Evolutionary conservation across 2,329 filamentous ascomycete species (phyloP).

Genomic region (Calonectria multiphialidica): DNA sequence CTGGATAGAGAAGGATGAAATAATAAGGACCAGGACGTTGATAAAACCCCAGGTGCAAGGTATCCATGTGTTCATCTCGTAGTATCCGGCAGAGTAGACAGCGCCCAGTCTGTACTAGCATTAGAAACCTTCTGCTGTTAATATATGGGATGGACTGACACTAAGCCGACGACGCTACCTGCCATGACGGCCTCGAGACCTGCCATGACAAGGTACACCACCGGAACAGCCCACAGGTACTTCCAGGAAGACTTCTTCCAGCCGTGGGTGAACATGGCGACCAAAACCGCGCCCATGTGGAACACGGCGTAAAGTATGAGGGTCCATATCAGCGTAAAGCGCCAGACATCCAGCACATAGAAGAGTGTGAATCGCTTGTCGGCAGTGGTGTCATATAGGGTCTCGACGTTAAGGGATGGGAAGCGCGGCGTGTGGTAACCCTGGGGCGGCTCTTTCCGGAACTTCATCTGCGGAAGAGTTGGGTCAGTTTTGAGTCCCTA

Average conservation of each 20-base stretch:
- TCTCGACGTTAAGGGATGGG: slow-evolving; percentile 84
- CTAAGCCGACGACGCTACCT: slow-evolving; percentile 82
- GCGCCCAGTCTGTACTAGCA: slow-evolving; percentile 73
- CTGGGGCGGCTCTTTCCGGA: slow-evolving; percentile 51
- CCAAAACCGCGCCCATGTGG: slow-evolving; percentile 77
- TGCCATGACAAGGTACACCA: slow-evolving; percentile 78
- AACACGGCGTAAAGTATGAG: slow-evolving; percentile 82
- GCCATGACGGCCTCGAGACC: slow-evolving; percentile 83
- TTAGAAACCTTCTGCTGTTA: slow-evolving; percentile 24
- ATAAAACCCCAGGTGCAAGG: slow-evolving; percentile 90
- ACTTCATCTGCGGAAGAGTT: slow-evolving; percentile 37
- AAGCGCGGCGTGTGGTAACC: slow-evolving; percentile 78
- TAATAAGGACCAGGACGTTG: slow-evolving; percentile 83
- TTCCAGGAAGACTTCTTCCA: slow-evolving; percentile 68
- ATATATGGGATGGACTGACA: slow-evolving; percentile 67
- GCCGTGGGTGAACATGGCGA: slow-evolving; percentile 80
- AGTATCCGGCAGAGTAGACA: slow-evolving; percentile 85
- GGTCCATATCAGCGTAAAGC: slow-evolving; percentile 90
- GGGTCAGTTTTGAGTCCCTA: slow-evolving; percentile 18
- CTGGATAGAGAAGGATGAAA: slow-evolving; percentile 94
- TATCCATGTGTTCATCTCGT: slow-evolving; percentile 94
- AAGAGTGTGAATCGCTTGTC: slow-evolving; percentile 73
- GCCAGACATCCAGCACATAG: slow-evolving; percentile 82
- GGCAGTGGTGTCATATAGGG: slow-evolving; percentile 56
- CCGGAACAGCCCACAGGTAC: slow-evolving; percentile 78